Base-by-base conservation (phyloP, 1,284 basidiomycete genomes). In the Cystobasidium slooffiae region DNA sequence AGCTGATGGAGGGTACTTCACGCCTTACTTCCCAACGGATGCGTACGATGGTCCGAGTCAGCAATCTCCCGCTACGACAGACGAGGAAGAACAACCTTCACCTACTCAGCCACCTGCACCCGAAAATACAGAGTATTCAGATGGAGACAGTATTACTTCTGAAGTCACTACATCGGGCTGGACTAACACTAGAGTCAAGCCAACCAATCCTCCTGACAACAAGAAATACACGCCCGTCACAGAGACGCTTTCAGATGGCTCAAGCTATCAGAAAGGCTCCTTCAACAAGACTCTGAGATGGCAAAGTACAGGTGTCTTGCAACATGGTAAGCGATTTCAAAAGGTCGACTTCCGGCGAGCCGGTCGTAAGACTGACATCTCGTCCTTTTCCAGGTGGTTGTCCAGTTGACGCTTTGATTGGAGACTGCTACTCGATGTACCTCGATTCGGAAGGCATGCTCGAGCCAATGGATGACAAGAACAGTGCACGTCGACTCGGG, bases 251-350 rank as follows among this genome's bases (percentile, higher is more conserved):
- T 69, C 76, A 14, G 43, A 65, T 39, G 74, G 74, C 0, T 20
- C 31, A 18, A 53, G 49, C 41, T 64, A 68, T 47, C 67, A 70
- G 51, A 20, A 61, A 4, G 78, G 75, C 18, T 52, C 39, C 0
- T 67, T 78, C 72, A 73, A 66, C 49, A 6, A 68, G 1, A 76
- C 24, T 37, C 39, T 75, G 6, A 56, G 63, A 43, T 78, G 77
- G 77, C 78, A 78, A 41, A 72, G 75, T 3, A 76, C 75, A 6
- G 78, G 78, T 0, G 1, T 12, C 4, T 46, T 78, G 0, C 7
- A 49, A 6, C 22, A 53, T 7, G 72, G 75, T 10, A 14, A 70
- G 18, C 69, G 6, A 7, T 9, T 12, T 56, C 1, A 10, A 37
- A 1, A 22, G 12, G 14, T 6, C 14, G 10, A 31, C 9, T 37